A percentile compares a stretch with the other conserved stretches of the same genome.
These are phyloP conservation scores for Musa schizocarpa DNA, from an alignment of 176 grass and related monocot genomes.

Conservation along the genomic window DNA sequence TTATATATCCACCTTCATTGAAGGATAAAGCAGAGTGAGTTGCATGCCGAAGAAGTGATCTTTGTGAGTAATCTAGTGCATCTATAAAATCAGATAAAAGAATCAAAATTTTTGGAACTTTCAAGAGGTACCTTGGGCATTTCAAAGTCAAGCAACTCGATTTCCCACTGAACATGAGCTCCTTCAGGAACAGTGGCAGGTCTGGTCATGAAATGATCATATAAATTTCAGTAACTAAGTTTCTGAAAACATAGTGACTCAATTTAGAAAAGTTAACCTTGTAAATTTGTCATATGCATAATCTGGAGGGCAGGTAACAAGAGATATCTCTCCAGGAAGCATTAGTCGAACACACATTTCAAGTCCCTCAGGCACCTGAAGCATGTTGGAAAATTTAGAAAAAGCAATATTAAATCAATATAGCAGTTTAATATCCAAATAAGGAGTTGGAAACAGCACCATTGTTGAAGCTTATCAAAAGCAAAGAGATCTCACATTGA, in stretches of 20 bases:
- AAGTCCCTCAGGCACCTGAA: slow-evolving; percentile 85
- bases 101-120: neutral
- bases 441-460: neutral
- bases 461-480: neutral
- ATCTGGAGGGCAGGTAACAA: slow-evolving; percentile 89
- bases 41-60: neutral
- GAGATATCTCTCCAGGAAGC: slow-evolving; percentile 92
- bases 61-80: neutral
- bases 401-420: neutral
- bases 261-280: slow-evolving; percentile 46
- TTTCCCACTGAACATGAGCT: slow-evolving; percentile 82
- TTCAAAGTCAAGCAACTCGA: slow-evolving; percentile 92
- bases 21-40: neutral
- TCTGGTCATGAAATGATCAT: slow-evolving; percentile 27
- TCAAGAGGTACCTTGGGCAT: slow-evolving; percentile 52
- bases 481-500: neutral
- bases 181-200: slow-evolving; percentile 91
- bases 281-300: slow-evolving; percentile 97
- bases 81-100: neutral
- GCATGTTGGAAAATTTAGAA: slow-evolving; percentile 7
- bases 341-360: slow-evolving; percentile 97
- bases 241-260: neutral
- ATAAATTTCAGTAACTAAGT: neutral
- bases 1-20: too few relatives aligned
- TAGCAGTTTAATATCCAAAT: slow-evolving; percentile 2